Evolutionary conservation across 2,329 filamentous ascomycete genomes (phyloP).

Genomic region (Canariomyces notabilis): DNA sequence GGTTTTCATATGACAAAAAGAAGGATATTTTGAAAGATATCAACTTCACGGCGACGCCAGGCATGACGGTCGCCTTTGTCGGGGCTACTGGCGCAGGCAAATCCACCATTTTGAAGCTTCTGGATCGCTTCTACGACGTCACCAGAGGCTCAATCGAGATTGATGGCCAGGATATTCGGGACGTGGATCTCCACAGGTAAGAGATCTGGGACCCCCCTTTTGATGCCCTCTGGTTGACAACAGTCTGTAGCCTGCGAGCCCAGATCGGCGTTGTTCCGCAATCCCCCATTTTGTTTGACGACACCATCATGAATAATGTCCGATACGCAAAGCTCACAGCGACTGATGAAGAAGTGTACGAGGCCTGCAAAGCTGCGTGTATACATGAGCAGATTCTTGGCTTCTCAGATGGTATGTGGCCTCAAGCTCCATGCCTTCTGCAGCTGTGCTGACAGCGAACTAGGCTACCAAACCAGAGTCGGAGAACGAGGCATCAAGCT

Average conservation of each 20-base stretch:
- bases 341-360: slow-evolving; percentile 50
- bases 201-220: background rate
- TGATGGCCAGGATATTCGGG: slow-evolving; percentile 52
- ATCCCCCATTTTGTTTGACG: slow-evolving; percentile 51
- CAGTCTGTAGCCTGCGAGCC: slow-evolving; percentile 41
- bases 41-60: slow-evolving; percentile 45
- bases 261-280: slow-evolving; percentile 55
- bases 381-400: slow-evolving; percentile 54
- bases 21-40: slow-evolving; percentile 53
- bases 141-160: slow-evolving; percentile 48
- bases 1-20: slow-evolving; percentile 56
- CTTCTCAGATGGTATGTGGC: slow-evolving; percentile 44
- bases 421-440: background rate
- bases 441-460: slow-evolving; percentile 9
- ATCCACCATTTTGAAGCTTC: slow-evolving; percentile 53
- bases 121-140: slow-evolving; percentile 56
- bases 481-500: slow-evolving; percentile 53
- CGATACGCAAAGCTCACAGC: slow-evolving; percentile 51
- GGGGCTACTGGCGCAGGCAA: slow-evolving; percentile 57
- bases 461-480: slow-evolving; percentile 46
- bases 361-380: slow-evolving; percentile 50
- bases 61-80: slow-evolving; percentile 55
- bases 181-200: slow-evolving; percentile 47
- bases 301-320: slow-evolving; percentile 56
- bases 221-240: slow-evolving; percentile 20